phyloP scores from a whole-genome alignment of 768 basidiomycete species.

The Pulveroboletus sp. region DNA sequence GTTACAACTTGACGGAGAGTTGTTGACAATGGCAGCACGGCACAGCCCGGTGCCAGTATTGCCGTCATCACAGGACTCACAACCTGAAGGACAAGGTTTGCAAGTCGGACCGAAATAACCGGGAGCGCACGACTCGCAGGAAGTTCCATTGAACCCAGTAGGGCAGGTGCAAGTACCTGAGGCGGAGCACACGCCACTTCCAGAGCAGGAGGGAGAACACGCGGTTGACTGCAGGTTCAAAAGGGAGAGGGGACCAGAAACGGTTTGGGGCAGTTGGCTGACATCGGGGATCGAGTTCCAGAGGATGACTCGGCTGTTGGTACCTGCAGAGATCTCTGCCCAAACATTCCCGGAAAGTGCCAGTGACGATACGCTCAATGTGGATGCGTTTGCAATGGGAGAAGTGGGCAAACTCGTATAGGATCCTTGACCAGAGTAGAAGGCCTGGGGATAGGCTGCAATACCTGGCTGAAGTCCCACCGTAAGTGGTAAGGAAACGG shows the following conservation, averaged over 20 bases:
- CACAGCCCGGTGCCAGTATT: conserved; percentile 76
- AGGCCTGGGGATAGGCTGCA: conserved; percentile 54
- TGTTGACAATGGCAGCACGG: conserved; percentile 44
- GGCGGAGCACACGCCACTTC: conserved; percentile 65
- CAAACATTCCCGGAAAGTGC: conserved; percentile 66
- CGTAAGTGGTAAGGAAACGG: conserved; percentile 60
- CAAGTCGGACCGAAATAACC: conserved; percentile 78
- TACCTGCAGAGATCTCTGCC: conserved; percentile 58
- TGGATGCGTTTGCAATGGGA: conserved; percentile 42
- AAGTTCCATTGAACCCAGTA: conserved; percentile 68
- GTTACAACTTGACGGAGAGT: conserved; percentile 66
- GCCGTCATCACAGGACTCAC: conserved; percentile 72
- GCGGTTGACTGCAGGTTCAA: conserved; percentile 67
- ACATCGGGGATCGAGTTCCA: conserved; percentile 81
- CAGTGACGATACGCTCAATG: conserved; percentile 57
- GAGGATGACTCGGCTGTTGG: conserved; percentile 57
- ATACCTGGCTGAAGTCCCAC: conserved; percentile 65
- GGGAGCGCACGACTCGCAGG: conserved; percentile 72
- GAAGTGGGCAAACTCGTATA: conserved; percentile 56
- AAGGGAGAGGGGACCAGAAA: conserved; percentile 51
- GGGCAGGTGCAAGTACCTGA: conserved; percentile 71
- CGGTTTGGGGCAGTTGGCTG: conserved; percentile 55
- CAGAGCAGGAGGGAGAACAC: conserved; percentile 74
- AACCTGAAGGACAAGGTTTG: conserved; percentile 63
- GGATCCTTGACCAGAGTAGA: conserved; percentile 62